Base-by-base conservation (phyloP, 1,284 basidiomycete species). In the Omphalotus olearius region DNA sequence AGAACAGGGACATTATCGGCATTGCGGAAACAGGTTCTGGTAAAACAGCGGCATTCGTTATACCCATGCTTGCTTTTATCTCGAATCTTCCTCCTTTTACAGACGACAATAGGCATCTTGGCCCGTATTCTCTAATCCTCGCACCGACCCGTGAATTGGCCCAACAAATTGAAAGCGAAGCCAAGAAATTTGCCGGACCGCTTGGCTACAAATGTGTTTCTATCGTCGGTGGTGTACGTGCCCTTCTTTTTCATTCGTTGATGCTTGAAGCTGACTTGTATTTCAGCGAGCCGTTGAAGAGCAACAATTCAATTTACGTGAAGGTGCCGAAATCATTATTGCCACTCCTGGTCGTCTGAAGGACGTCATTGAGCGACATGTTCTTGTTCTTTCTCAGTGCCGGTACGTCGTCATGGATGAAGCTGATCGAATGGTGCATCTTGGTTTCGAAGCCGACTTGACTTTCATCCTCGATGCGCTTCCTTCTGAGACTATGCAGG, bases 361-460 rank as follows among this genome's bases (percentile, higher is more conserved):
- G 70, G 97, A 99, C 68, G 92, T 98, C 57, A 87, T 99, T 55
- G 96, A 99, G 70, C 83, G 94, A 44, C 93, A 92, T 66, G 92
- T 98, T 45, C 78, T 99, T 33, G 95, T 99, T 35, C 80, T 99
- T 46, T 88, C 88, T 4, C 96, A 99, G 70, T 98, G 96, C 69
- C 91, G 91, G 1, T 99, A 98, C 65, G 86, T 99, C 48, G 95
- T 99, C 57, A 96, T 99, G 93, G 97, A 99, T 69, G 96, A 99
- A 74, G 97, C 97, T 16, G 96, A 99, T 69, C 83, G 95, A 51
- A 98, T 99, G 96, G 93, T 99, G 52, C 88, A 97, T 64, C 83
- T 99, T 28, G 97, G 97, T 9, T 99, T 98, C 68, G 97, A 99
- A 68, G 82, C 81, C 13, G 93, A 96, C 65, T 74, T 99, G 47